A percentile compares a stretch with the other conserved stretches of the same genome.
phyloP scores from a whole-genome alignment of 345 rosid species.

The Physaria fendleri region DNA sequence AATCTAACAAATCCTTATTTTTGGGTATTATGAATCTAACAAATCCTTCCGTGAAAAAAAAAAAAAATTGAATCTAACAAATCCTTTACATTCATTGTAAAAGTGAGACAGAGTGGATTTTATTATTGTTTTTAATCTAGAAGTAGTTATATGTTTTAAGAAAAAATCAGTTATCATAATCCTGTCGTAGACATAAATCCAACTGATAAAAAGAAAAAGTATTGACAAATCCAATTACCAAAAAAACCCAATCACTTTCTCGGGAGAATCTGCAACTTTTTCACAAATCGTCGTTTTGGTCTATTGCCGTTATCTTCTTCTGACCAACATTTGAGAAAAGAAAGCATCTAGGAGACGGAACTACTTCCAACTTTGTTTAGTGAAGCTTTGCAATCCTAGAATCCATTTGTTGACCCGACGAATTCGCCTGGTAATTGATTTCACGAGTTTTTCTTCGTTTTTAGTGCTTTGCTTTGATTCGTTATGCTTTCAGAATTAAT shows the following conservation, averaged over 20 bases:
- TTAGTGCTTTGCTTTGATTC: neutral
- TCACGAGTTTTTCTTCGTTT: neutral
- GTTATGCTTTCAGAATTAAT: neutral
- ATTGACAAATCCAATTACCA: neutral
- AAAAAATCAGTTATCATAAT: neutral
- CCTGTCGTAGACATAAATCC: neutral
- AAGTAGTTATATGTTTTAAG: neutral
- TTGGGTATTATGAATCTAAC: too few species aligned
- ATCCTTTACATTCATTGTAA: neutral
- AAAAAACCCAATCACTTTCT: conserved; percentile 19
- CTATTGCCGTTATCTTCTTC: neutral
- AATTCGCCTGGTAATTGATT: conserved; percentile 20
- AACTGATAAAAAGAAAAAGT: conserved; percentile 6
- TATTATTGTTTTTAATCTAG: neutral
- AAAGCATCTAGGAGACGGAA: conserved; percentile 2
- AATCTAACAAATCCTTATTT: neutral
- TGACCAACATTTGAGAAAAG: conserved; percentile 6
- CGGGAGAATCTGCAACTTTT: conserved; percentile 18
- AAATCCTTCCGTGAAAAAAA: too few species aligned
- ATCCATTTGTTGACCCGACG: conserved; percentile 10
- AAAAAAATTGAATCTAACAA: too few species aligned
- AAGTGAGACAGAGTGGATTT: neutral
- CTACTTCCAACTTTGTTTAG: neutral
- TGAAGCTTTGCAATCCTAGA: neutral
- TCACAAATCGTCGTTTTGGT: conserved; percentile 13